Conservation (phyloP, 2,329 filamentous ascomycete genomes). For the Nothopassalora personata region DNA sequence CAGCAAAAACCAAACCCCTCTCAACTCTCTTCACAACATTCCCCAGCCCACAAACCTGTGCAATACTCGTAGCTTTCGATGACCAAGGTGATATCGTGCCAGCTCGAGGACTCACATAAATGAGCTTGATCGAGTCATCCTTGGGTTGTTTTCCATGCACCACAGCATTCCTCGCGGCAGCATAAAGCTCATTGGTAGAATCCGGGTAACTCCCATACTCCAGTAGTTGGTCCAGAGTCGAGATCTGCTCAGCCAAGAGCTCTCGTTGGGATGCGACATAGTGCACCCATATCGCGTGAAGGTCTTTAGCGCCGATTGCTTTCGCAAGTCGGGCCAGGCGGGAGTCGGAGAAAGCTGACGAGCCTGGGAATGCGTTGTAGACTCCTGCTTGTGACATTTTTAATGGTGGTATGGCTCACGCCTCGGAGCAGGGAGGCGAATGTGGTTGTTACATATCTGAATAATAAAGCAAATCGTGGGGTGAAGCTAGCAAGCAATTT, state of each 20-base stretch:
- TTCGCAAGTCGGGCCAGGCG: slow-evolving; percentile 43
- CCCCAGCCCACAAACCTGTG: slow-evolving; percentile 80
- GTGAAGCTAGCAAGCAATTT: background rate
- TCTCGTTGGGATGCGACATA: slow-evolving; percentile 44
- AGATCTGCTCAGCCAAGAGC: slow-evolving; percentile 42
- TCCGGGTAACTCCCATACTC: slow-evolving; percentile 54
- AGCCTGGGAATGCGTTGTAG: slow-evolving; percentile 47
- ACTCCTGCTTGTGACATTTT: slow-evolving; percentile 5
- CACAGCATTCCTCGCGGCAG: slow-evolving; percentile 43
- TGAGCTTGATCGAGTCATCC: slow-evolving; percentile 48
- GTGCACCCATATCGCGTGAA: slow-evolving; percentile 49
- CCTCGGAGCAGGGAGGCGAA: slow-evolving; percentile 13
- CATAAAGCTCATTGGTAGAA: slow-evolving; percentile 41
- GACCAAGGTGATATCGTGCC: slow-evolving; percentile 91
- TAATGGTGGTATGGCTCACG: slow-evolving; percentile 9
- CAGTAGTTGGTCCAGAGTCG: slow-evolving; percentile 54
- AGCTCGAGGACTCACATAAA: slow-evolving; percentile 74
- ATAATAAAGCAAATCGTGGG: background rate
- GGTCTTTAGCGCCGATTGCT: slow-evolving; percentile 42
- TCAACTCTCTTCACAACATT: slow-evolving; percentile 72
- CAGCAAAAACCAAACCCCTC: slow-evolving; percentile 72
- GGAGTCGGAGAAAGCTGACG: slow-evolving; percentile 52
- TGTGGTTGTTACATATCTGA: background rate
- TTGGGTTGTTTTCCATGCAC: slow-evolving; percentile 47
- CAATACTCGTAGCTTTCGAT: slow-evolving; percentile 90